Percentiles rank a stretch among this genome's conserved stretches.
phyloP scores from a whole-genome alignment of 1,284 basidiomycete genomes.

The Malassezia japonica region DNA sequence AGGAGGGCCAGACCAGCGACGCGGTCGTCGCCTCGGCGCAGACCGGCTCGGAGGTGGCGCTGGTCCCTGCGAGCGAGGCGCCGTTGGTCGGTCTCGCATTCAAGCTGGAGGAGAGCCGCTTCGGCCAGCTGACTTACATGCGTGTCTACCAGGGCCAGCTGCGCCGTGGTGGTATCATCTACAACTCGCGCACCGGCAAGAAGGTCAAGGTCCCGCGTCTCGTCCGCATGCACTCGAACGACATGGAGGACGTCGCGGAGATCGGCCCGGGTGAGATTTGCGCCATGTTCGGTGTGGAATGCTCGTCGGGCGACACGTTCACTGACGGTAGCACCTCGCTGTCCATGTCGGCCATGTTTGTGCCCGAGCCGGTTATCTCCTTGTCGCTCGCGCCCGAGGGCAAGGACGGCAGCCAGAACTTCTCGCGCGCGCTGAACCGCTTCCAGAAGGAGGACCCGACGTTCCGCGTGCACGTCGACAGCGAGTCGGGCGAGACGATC shows the following conservation, averaged over 20 bases:
- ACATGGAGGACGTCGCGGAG: constrained; percentile 95
- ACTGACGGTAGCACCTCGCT: constrained; percentile 53
- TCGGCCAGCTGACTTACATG: constrained; percentile 97
- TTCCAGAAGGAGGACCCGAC: constrained; percentile 99
- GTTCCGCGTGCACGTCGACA: constrained; percentile 91
- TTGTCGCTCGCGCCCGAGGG: constrained; percentile 85
- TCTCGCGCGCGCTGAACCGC: constrained; percentile 88
- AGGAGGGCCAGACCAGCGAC: constrained; percentile 27
- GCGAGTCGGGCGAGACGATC: constrained; percentile 97
- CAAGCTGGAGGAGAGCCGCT: constrained; percentile 95
- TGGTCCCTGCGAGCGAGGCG: constrained; percentile 53
- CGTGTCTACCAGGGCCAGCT: constrained; percentile 94
- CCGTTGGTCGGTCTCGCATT: constrained; percentile 91
- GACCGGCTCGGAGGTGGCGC: constrained; percentile 28
- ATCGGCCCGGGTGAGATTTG: constrained; percentile 99
- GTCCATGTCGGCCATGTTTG: constrained; percentile 81
- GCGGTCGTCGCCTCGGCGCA: constrained; percentile 29
- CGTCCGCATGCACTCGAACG: constrained; percentile 95
- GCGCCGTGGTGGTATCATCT: constrained; percentile 74
- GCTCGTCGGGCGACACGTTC: constrained; percentile 95
- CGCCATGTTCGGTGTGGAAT: constrained; percentile 98
- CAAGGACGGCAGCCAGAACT: constrained; percentile 69
- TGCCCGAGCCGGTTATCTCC: constrained; percentile 96
- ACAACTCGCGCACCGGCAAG: constrained; percentile 89
- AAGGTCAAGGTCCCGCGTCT: constrained; percentile 95